Conservation (phyloP, 495 filamentous ascomycete species). For the Hamigera avellanea region DNA sequence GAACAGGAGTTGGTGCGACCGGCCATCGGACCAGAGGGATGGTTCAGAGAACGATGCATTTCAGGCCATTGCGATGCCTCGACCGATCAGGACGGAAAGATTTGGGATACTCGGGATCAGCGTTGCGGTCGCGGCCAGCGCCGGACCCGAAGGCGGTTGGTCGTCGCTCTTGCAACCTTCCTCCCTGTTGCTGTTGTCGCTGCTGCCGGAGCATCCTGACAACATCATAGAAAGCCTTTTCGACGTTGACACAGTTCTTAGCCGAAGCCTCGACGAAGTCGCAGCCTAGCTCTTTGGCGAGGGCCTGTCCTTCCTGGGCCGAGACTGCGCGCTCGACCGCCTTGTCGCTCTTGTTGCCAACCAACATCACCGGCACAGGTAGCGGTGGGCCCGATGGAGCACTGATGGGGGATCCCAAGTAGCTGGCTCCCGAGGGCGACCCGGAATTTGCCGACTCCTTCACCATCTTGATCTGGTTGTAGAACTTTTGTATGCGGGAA, state of each 20-base stretch:
- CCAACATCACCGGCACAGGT: conserved; percentile 90
- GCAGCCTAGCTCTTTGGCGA: conserved; percentile 86
- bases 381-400: conserved; percentile 45
- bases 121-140: conserved; percentile 26
- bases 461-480: conserved; percentile 92
- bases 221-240: conserved; percentile 97
- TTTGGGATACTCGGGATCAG: conserved; percentile 31
- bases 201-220: conserved; percentile 81
- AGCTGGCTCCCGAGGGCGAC: conserved; percentile 45
- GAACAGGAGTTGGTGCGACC: not conserved
- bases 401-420: conserved; percentile 58
- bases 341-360: conserved; percentile 96
- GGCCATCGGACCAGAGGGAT: conserved; percentile 4
- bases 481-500: conserved; percentile 85
- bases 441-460: conserved; percentile 81
- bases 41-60: conserved; percentile 32
- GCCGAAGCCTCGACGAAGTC: conserved; percentile 97
- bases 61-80: conserved; percentile 26
- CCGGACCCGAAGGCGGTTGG: conserved; percentile 22
- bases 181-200: conserved; percentile 43
- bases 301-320: conserved; percentile 84
- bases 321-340: conserved; percentile 93
- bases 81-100: conserved; percentile 31
- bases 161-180: conserved; percentile 28
- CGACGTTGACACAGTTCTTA: conserved; percentile 99